Percentiles rank a stretch among this genome's conserved stretches.
Evolutionary conservation across 257 asterid species (phyloP).

Genomic region (Plectranthus barbatus): DNA sequence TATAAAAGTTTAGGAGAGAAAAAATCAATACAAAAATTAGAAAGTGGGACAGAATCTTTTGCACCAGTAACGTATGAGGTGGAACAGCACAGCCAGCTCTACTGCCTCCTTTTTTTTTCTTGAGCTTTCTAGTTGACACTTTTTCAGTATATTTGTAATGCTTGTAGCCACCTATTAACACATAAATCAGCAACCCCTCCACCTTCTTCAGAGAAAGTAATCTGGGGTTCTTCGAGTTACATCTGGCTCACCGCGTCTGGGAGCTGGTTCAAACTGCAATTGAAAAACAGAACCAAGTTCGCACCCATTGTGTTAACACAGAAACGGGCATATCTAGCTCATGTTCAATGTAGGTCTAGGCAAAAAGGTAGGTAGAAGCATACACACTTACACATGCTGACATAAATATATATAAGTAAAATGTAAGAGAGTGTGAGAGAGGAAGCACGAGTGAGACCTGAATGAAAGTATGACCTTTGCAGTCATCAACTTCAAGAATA

Average conservation of each 20-base stretch:
- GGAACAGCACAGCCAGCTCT: slow-evolving; percentile 7
- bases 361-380: neutral
- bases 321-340: neutral
- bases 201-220: slow-evolving; percentile 56
- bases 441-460: slow-evolving; percentile 37
- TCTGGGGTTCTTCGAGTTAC: slow-evolving; percentile 88
- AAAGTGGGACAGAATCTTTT: neutral
- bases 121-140: slow-evolving; percentile 13
- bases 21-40: no score
- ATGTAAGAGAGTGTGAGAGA: neutral
- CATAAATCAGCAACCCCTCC: slow-evolving; percentile 22
- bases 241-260: slow-evolving; percentile 81
- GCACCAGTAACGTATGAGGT: slow-evolving; percentile 3
- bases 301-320: neutral
- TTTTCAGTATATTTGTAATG: neutral
- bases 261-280: slow-evolving; percentile 84
- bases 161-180: slow-evolving; percentile 16
- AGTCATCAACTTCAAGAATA: slow-evolving; percentile 73
- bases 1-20: no score
- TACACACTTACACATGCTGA: neutral
- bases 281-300: neutral
- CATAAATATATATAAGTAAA: no score
- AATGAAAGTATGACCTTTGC: slow-evolving; percentile 59
- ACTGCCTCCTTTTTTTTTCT: neutral
- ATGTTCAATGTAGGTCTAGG: no score